These are phyloP conservation scores for Balakata baccata DNA, from an alignment of 345 rosid species.

Conservation along the genomic window DNA sequence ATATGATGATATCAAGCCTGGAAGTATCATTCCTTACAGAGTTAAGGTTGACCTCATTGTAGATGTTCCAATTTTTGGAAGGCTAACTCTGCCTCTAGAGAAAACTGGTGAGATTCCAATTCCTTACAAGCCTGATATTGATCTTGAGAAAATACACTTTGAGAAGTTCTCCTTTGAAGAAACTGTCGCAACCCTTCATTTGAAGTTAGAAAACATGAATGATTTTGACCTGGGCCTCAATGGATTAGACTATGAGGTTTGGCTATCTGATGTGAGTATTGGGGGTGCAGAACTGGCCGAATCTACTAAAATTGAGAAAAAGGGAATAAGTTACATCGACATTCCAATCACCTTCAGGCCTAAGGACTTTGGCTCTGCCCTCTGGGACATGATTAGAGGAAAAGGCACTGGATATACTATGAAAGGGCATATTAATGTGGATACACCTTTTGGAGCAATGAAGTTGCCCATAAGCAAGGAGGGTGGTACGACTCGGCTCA, in stretches of 20 bases:
- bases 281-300: conserved; percentile 68
- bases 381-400: conserved; percentile 99
- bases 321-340: conserved; percentile 57
- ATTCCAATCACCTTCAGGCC: conserved; percentile 86
- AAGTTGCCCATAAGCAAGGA: conserved; percentile 90
- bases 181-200: conserved; percentile 76
- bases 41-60: conserved; percentile 81
- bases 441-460: conserved; percentile 94
- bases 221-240: conserved; percentile 88
- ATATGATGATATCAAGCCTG: conserved; percentile 76
- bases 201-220: conserved; percentile 81
- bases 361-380: conserved; percentile 92
- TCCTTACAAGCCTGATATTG: conserved; percentile 92
- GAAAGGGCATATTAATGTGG: conserved; percentile 77
- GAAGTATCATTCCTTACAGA: conserved; percentile 81
- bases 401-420: conserved; percentile 85
- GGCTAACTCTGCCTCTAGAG: conserved; percentile 82
- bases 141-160: conserved; percentile 72
- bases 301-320: conserved; percentile 62
- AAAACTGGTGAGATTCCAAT: conserved; percentile 93
- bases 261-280: conserved; percentile 70
- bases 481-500: conserved; percentile 81
- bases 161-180: conserved; percentile 82
- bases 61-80: conserved; percentile 86
- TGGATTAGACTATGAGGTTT: conserved; percentile 73